Evolutionary conservation across 1,284 basidiomycete species (phyloP).

Genomic region (Pulveroboletus sp.): DNA sequence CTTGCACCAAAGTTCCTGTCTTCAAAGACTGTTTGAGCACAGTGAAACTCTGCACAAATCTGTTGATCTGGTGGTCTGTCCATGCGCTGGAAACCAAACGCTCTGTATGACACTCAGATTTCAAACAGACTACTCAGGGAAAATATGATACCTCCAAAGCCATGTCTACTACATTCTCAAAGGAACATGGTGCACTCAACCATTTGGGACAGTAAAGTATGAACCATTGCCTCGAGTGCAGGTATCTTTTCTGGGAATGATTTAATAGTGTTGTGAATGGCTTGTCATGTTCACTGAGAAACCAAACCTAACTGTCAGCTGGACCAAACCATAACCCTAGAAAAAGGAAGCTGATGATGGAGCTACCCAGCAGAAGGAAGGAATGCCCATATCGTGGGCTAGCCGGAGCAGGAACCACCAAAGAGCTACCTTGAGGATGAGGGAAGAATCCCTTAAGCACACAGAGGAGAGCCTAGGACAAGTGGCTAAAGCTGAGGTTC

Average conservation of each 20-base stretch:
- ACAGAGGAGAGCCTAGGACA: no score
- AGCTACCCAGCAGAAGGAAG: no score
- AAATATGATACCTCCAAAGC: slow-evolving; percentile 27
- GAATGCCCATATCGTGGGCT: no score
- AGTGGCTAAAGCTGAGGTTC: no score
- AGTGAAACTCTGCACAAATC: slow-evolving; percentile 24
- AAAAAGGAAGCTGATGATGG: no score
- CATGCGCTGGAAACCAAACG: slow-evolving; percentile 11
- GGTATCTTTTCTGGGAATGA: slow-evolving; percentile 28
- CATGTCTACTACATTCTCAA: slow-evolving; percentile 30
- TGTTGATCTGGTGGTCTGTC: slow-evolving; percentile 21
- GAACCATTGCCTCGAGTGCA: slow-evolving; percentile 27
- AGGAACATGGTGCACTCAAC: slow-evolving; percentile 35
- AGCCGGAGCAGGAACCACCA: no score
- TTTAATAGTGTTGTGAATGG: slow-evolving; percentile 9
- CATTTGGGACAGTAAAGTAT: slow-evolving; percentile 28
- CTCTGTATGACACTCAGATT: slow-evolving; percentile 11
- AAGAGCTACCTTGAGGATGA: no score
- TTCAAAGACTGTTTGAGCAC: slow-evolving; percentile 26
- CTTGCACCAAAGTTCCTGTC: slow-evolving; percentile 21
- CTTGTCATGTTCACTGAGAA: no score
- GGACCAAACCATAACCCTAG: no score
- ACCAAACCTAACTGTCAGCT: no score
- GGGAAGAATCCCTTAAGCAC: no score
- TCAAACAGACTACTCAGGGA: no score